Evolutionary conservation across 495 filamentous ascomycete genomes (phyloP).

Genomic region (Astrocystis sublimbata): DNA sequence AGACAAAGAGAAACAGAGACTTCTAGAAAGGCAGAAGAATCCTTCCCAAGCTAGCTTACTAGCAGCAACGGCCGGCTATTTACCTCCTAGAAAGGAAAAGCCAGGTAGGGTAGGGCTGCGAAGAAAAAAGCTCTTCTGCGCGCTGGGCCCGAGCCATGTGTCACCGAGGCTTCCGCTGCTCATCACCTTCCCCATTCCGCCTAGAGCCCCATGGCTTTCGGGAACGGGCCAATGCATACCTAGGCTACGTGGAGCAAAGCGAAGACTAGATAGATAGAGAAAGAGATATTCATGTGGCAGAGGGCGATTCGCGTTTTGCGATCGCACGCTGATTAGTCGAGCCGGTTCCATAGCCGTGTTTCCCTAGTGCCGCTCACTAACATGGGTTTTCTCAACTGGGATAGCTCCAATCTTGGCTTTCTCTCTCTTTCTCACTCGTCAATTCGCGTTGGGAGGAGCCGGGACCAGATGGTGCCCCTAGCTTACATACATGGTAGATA

Average conservation of each 20-base stretch:
- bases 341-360: slow-evolving; percentile 5
- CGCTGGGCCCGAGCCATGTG: slow-evolving; percentile 14
- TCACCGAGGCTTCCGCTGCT: slow-evolving; percentile 3
- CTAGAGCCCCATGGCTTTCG: not conserved
- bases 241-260: no score
- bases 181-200: slow-evolving; percentile 6
- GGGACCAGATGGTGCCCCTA: not conserved
- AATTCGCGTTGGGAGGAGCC: not conserved
- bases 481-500: not conserved
- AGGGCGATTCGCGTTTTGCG: slow-evolving; percentile 16
- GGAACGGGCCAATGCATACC: slow-evolving; percentile 10
- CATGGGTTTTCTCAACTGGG: no score
- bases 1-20: no score
- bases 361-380: not conserved
- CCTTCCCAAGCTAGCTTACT: no score
- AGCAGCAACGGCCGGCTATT: not conserved
- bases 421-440: slow-evolving; percentile 1
- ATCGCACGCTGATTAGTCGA: slow-evolving; percentile 15
- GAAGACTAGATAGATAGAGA: no score
- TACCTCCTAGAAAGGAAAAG: not conserved
- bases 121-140: slow-evolving; percentile 1
- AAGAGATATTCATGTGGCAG: slow-evolving; percentile 10
- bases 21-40: not conserved
- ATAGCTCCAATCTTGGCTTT: not conserved
- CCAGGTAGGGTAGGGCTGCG: not conserved